Percentiles rank a stretch among this genome's conserved stretches.
Conservation (phyloP, 192 early-diverging fungal species). For the Backusella sp. region DNA sequence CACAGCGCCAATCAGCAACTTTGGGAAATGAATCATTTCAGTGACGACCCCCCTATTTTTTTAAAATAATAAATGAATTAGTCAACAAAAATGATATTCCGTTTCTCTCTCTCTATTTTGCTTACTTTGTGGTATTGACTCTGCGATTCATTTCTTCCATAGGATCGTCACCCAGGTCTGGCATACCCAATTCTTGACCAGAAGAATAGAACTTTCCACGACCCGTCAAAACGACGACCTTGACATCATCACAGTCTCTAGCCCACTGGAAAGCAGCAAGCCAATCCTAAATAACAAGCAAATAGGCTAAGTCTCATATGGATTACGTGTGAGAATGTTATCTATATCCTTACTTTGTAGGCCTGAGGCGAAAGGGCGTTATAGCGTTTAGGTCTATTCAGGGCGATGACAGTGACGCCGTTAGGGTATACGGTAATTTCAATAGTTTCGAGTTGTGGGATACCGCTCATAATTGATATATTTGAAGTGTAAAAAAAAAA, state of each 20-base stretch:
- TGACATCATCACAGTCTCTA: slow-evolving; percentile 41
- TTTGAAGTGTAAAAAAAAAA: slow-evolving; percentile 1
- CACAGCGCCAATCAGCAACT: slow-evolving; percentile 69
- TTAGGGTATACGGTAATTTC: slow-evolving; percentile 39
- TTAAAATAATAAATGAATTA: neutral
- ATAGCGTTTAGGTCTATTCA: slow-evolving; percentile 60
- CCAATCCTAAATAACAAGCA: slow-evolving; percentile 45
- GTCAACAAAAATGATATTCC: neutral
- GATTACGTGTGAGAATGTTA: neutral
- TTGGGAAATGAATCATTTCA: slow-evolving; percentile 61
- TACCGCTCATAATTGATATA: neutral
- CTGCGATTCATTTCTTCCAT: neutral
- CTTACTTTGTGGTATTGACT: slow-evolving; percentile 24
- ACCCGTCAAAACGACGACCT: slow-evolving; percentile 66
- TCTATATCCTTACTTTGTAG: slow-evolving; percentile 37
- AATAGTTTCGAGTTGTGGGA: slow-evolving; percentile 44
- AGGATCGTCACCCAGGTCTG: slow-evolving; percentile 6
- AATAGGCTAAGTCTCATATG: neutral
- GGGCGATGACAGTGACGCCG: slow-evolving; percentile 61
- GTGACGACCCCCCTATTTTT: slow-evolving; percentile 25
- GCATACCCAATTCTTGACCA: slow-evolving; percentile 59
- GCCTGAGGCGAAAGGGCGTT: slow-evolving; percentile 59
- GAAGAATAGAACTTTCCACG: slow-evolving; percentile 62
- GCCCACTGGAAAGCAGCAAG: slow-evolving; percentile 56
- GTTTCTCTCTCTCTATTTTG: neutral